A percentile compares a stretch with the other conserved stretches of the same genome.
These are phyloP conservation scores for Trichosporon sp. DNA, from an alignment of 1,284 basidiomycete species.

Conservation along the genomic window DNA sequence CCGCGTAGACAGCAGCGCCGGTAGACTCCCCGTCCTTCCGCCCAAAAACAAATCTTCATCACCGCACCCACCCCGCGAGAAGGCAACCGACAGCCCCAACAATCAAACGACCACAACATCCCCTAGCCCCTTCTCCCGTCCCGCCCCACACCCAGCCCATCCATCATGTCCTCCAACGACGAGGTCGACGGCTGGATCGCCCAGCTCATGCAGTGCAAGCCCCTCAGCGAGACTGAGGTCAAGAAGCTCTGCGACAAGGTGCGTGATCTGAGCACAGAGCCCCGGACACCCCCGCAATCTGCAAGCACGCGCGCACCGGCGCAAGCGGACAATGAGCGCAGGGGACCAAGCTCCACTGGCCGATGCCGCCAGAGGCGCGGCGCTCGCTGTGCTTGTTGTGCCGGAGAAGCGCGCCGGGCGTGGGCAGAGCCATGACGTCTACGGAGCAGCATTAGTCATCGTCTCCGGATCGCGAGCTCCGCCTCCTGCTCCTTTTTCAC, in stretches of 20 bases:
- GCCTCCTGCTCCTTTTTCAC: background rate
- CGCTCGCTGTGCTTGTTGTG: background rate
- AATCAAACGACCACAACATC: background rate
- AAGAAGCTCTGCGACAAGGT: constrained; percentile 99
- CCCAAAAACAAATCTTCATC: background rate
- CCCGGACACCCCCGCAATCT: background rate
- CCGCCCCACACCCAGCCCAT: background rate
- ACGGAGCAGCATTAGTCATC: background rate
- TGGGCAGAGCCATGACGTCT: background rate
- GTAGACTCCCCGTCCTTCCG: background rate
- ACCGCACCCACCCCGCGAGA: background rate
- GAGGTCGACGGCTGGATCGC: constrained; percentile 82
- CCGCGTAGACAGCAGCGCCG: background rate
- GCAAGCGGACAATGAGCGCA: background rate
- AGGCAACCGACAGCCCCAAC: background rate
- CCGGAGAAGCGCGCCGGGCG: background rate
- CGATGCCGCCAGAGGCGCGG: background rate
- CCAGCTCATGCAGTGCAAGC: constrained; percentile 96
- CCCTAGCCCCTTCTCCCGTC: background rate
- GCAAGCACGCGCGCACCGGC: background rate
- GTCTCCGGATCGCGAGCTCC: background rate
- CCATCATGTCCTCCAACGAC: constrained; percentile 40
- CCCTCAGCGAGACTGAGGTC: constrained; percentile 90
- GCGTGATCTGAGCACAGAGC: constrained; percentile 38
- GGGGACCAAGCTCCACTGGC: background rate